Base-by-base conservation (phyloP, 2,329 filamentous ascomycete species). In the Fusarium sp. region DNA sequence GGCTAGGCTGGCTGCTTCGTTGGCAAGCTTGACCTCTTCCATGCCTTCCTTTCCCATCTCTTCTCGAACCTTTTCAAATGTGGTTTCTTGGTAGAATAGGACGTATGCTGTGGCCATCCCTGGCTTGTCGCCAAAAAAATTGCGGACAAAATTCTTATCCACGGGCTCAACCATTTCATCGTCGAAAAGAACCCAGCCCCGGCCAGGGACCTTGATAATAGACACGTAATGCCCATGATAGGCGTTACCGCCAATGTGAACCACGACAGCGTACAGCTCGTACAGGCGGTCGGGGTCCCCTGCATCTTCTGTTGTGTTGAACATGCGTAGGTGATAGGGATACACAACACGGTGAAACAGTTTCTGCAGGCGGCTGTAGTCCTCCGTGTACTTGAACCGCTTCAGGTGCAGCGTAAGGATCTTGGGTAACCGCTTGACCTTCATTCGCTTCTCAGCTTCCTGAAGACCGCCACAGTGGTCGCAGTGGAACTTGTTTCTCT, bases 91-190 rank as follows among this genome's bases (percentile, higher is more conserved):
- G 84, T 99, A 99, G 83, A 99, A 99, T 11, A 99, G 86, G 18
- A 99, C 95, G 79, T 99, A 99, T 33, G 97, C 97, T 78, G 95
- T 98, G 11, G 97, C 97, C 82, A 97, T 91, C 4, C 95, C 95
- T 0, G 93, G 92, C 79, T 94, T 95, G 81, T 98, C 97, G 18
- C 97, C 97, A 78, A 99, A 99, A 84, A 99, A 99, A 82, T 98
- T 98, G 75, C 93, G 91, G 41, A 99, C 97, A 80, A 97, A 99
- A 80, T 94, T 92, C 83, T 98, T 98, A 82, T 98, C 95, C 6
- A 99, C 97, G 0, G 97, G 97, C 82, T 99, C 97, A 6, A 99
- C 97, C 91, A 98, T 95, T 84, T 99, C 97, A 79, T 99, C 97
- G 77, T 99, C 97, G 78, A 99, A 99, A 7, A 99, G 85, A 48